Base-by-base conservation (phyloP, 2,329 filamentous ascomycete genomes). In the Verticillium albo-atrum region DNA sequence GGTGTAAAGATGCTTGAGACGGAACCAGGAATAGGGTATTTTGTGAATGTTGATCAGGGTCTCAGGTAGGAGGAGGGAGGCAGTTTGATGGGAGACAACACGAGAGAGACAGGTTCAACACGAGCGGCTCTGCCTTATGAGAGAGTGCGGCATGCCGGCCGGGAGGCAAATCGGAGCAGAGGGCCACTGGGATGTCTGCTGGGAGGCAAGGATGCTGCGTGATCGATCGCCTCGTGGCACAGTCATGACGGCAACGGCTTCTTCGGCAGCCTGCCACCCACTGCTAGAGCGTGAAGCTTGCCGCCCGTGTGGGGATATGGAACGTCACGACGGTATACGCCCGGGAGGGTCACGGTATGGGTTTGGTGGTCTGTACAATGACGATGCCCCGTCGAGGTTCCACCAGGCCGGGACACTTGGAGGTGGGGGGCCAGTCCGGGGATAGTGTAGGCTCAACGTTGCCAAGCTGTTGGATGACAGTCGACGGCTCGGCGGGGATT, bases 241-340 rank as follows among this genome's bases (percentile, higher is more conserved):
- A 58, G 58, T 62, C 61, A 63, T 63, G 60, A 60, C 61, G 55
- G 51, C 54, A 37, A 25, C 61, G 55, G 51, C 54, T 30, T 25
- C 17, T 30, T 26, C 42, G 55, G 61, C 54, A 47, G 17, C 32
- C 30, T 30, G 26, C 34, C 42, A 58, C 58, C 60, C 54, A 60
- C 58, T 58, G 55, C 55, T 56, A 57, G 58, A 57, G 60, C 55
- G 35, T 62, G 55, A 12, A 53, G 37, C 26, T 53, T 37, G n/a
- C 14, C 27, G 61, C 35, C n/a, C 52, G 54, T 59, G 62, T 61
- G 62, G 62, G 60, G 27, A 34, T 55, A 63, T 62, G 62, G 58
- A 63, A 63, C 62, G 62, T 63, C 60, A 63, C 62, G 56, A 51
- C n/a, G 27, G 58, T 62, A 15, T 55, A 25, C 20, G 10, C 25